Base-by-base conservation (phyloP, 805 yeast species). In the Danielozyma ontarioensis region DNA sequence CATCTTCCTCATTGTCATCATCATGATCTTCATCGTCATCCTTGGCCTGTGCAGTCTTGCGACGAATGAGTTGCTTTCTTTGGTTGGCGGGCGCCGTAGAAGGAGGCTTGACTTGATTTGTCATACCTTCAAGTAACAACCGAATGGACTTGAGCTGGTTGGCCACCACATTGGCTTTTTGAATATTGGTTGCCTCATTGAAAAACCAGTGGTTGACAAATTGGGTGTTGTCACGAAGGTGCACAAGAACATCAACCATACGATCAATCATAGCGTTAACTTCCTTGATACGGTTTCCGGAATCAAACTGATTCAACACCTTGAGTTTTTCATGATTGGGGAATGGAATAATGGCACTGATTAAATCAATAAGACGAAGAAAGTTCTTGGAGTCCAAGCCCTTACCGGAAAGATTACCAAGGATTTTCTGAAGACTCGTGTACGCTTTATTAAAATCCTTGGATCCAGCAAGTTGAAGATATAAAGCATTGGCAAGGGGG, bases 401-500 rank as follows among this genome's bases (percentile, higher is more conserved):
- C 44, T 15, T 32, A 29, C 2, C 22, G 30, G 28, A 29, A 28
- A 41, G 56, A 34, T 55, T 57, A 19, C 53, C 50, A 38, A 49
- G 54, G 22, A 69, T 40, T 17, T 59, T 59, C 33, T 62, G 68
- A 31, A 70, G 50, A 28, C 65, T 60, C 3, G 47, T 37, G 51
- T 72, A 70, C 0, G 78, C 72, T 25, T 58, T 59, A 13, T 61
- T 56, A 37, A 72, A 73, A 33, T 68, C 74, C 24, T 59, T 64
- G 25, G 71, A 64, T 2, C 68, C 70, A 3, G 67, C 66, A 33
- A 80, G 59, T 48, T 78, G 84, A 29, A 74, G 50, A 41, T 66
- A 72, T n/a, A 80, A 55, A 0, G 79, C 68, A 40, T 72, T 72
- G 0, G 83, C 76, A 33, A 80, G 53, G 0, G 88, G 88, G 8